Conservation (phyloP, 1,284 basidiomycete genomes). For the Clitocybe nebularis region DNA sequence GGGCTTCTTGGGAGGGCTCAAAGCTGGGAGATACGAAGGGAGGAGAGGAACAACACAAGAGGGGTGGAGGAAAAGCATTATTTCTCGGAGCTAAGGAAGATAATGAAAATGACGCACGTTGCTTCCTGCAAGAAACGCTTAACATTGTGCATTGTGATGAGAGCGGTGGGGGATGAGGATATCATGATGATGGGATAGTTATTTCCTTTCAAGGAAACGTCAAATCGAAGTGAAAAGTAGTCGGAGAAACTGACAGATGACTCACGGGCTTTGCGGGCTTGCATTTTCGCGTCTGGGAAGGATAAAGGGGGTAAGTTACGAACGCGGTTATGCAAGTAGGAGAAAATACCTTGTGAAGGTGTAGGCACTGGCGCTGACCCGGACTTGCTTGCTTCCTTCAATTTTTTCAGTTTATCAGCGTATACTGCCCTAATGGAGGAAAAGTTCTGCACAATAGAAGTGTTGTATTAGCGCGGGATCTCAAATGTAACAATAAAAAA, state of each 20-base stretch:
- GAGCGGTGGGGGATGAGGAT: constrained; percentile 90
- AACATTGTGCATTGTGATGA: constrained; percentile 98
- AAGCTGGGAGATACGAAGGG: constrained; percentile 49
- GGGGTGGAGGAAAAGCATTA: background rate
- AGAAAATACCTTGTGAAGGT: constrained; percentile 31
- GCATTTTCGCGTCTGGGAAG: constrained; percentile 45
- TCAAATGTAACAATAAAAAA: no score
- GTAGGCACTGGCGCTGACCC: constrained; percentile 34
- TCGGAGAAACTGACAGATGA: constrained; percentile 7
- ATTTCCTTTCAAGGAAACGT: constrained; percentile 42
- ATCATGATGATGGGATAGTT: constrained; percentile 94
- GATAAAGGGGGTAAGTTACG: background rate
- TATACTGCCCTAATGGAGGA: constrained; percentile 56
- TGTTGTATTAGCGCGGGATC: no score
- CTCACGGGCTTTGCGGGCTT: constrained; percentile 60
- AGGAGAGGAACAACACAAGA: no score
- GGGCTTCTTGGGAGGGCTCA: constrained; percentile 74
- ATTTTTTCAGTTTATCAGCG: constrained; percentile 71
- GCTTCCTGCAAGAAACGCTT: constrained; percentile 91
- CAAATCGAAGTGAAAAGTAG: no score
- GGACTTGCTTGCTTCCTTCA: constrained; percentile 59
- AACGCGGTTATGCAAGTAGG: constrained; percentile 1
- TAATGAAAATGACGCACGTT: constrained; percentile 36
- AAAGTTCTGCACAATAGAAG: constrained; percentile 58
- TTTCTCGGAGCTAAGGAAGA: background rate